Evolutionary conservation across 768 basidiomycete species (phyloP).

Genomic region (Inosperma sp.): DNA sequence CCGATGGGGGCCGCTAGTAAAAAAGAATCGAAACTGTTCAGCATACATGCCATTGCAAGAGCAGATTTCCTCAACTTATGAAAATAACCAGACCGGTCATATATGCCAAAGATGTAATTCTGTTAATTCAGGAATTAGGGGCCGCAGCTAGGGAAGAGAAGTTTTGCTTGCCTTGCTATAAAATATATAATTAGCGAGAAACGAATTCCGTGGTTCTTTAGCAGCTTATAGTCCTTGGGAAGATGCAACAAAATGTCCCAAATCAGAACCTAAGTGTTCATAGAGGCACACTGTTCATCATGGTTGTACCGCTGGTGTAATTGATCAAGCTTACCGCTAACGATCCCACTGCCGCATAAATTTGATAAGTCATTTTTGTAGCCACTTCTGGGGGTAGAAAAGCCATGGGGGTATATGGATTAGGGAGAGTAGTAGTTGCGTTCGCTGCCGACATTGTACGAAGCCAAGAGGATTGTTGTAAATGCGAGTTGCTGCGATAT

Average conservation of each 20-base stretch:
- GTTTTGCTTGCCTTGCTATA: background rate
- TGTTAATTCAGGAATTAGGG: too few relatives aligned
- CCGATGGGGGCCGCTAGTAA: too few relatives aligned
- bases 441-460: background rate
- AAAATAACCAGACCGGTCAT: too few relatives aligned
- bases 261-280: background rate
- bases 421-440: background rate
- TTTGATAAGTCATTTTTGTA: background rate
- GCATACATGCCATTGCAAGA: too few relatives aligned
- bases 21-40: too few relatives aligned
- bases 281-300: background rate
- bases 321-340: background rate
- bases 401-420: background rate
- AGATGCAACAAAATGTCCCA: slow-evolving; percentile 3
- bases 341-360: background rate
- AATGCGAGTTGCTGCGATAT: too few relatives aligned
- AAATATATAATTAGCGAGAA: background rate
- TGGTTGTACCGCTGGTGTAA: background rate
- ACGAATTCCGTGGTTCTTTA: background rate
- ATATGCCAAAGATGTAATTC: too few relatives aligned
- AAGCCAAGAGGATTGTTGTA: background rate
- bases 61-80: too few relatives aligned
- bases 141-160: too few relatives aligned
- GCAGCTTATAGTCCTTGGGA: background rate
- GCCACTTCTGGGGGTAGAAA: background rate